A percentile compares a stretch with the other conserved stretches of the same genome.
Conservation (phyloP, 2,329 filamentous ascomycete genomes). For the Fusarium oxysporum region DNA sequence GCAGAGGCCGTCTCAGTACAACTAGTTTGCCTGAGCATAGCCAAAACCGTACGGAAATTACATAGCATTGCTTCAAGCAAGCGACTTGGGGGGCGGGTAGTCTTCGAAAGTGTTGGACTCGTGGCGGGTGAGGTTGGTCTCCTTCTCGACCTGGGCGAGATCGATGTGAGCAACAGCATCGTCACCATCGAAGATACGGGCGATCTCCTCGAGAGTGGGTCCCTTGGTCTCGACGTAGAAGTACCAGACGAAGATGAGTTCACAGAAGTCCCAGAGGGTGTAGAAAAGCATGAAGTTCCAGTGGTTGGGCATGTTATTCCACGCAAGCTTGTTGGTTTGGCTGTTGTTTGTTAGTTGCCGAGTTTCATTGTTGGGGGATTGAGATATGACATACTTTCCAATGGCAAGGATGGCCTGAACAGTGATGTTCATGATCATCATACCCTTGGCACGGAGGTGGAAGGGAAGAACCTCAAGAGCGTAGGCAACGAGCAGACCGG, state of each 20-base stretch:
- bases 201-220: slow-evolving; percentile 71
- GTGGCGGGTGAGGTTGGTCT: slow-evolving; percentile 49
- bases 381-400: slow-evolving; percentile 62
- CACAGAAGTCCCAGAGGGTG: slow-evolving; percentile 70
- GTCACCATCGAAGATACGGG: slow-evolving; percentile 77
- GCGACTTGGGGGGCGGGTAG: slow-evolving; percentile 29
- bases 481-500: slow-evolving; percentile 68
- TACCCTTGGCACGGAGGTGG: slow-evolving; percentile 67
- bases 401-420: slow-evolving; percentile 71
- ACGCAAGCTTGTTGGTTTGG: slow-evolving; percentile 73
- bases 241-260: slow-evolving; percentile 72
- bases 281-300: slow-evolving; percentile 77
- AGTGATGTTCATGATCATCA: slow-evolving; percentile 74
- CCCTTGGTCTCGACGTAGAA: slow-evolving; percentile 78
- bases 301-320: slow-evolving; percentile 67
- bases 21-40: background rate
- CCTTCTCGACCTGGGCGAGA: slow-evolving; percentile 67
- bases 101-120: slow-evolving; percentile 37
- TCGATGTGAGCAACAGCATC: slow-evolving; percentile 67
- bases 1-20: background rate
- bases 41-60: background rate
- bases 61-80: slow-evolving; percentile 4
- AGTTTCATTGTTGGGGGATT: background rate
- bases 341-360: slow-evolving; percentile 46
- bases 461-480: slow-evolving; percentile 70